Evolutionary conservation across 2,329 filamentous ascomycete species (phyloP).

Genomic region (Cercospora nicotianae): DNA sequence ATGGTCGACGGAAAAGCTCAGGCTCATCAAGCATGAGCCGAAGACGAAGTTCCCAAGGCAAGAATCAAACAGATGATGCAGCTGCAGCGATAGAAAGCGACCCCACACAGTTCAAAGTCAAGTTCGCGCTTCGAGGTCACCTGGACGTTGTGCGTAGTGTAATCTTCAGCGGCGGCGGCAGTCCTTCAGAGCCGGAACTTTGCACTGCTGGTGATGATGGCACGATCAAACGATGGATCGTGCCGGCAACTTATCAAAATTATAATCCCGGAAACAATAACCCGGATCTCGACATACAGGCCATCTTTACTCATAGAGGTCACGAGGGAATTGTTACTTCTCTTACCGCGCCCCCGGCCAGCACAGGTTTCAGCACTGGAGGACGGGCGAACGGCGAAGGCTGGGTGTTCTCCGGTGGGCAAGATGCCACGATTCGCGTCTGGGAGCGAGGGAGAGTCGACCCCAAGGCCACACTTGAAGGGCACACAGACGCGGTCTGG

Average conservation of each 20-base stretch:
- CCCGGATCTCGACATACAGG: slow-evolving; percentile 79
- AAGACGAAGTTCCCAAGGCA: slow-evolving; percentile 60
- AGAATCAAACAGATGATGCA: slow-evolving; percentile 57
- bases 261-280: slow-evolving; percentile 54
- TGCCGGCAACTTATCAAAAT: slow-evolving; percentile 70
- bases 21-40: slow-evolving; percentile 54
- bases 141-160: slow-evolving; percentile 91
- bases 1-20: slow-evolving; percentile 77
- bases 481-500: slow-evolving; percentile 92
- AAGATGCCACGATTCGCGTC: slow-evolving; percentile 87
- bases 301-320: slow-evolving; percentile 92
- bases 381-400: slow-evolving; percentile 87
- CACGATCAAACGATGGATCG: slow-evolving; percentile 94
- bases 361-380: slow-evolving; percentile 84
- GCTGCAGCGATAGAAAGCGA: slow-evolving; percentile 57
- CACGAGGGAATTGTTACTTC: slow-evolving; percentile 88
- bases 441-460: slow-evolving; percentile 96
- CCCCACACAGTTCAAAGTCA: slow-evolving; percentile 79
- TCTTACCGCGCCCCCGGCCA: slow-evolving; percentile 81
- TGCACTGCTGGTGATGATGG: slow-evolving; percentile 96
- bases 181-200: slow-evolving; percentile 91
- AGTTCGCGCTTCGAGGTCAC: slow-evolving; percentile 88
- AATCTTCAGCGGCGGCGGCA: slow-evolving; percentile 95
- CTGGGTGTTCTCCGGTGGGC: slow-evolving; percentile 97
- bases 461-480: slow-evolving; percentile 89